Conservation (phyloP, 1,284 basidiomycete species). For the Inonotus obliquus region DNA sequence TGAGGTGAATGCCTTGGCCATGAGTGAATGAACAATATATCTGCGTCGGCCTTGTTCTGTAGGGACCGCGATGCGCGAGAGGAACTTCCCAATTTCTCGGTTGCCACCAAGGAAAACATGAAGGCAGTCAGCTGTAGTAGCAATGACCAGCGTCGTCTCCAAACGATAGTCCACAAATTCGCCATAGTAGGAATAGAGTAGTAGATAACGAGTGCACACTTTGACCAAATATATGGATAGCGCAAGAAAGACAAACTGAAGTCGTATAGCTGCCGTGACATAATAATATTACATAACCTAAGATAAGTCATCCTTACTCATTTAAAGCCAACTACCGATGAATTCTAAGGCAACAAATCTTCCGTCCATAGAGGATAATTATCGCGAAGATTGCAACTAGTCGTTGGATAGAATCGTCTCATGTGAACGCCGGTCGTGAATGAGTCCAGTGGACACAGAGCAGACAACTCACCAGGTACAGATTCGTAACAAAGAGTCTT, state of each 20-base stretch:
- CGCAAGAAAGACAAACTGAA: not conserved
- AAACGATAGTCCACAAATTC: not conserved
- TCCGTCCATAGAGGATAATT: too few relatives aligned
- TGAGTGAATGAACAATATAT: not conserved
- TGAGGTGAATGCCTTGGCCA: conserved; percentile 15
- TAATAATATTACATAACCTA: too few relatives aligned
- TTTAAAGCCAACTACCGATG: too few relatives aligned
- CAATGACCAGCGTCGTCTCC: not conserved
- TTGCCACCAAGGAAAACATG: conserved; percentile 8
- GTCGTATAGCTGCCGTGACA: too few relatives aligned
- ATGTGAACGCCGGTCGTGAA: too few relatives aligned
- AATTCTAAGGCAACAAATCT: too few relatives aligned
- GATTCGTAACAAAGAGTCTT: too few relatives aligned
- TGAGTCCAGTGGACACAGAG: too few relatives aligned
- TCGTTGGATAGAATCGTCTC: too few relatives aligned
- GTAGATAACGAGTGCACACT: not conserved
- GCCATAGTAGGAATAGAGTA: not conserved
- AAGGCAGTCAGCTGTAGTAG: not conserved
- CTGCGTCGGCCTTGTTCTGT: conserved; percentile 4
- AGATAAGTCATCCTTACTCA: too few relatives aligned
- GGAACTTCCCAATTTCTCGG: not conserved
- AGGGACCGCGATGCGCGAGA: conserved; percentile 3
- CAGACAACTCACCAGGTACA: too few relatives aligned
- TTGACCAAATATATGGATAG: not conserved
- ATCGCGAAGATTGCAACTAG: too few relatives aligned